Base-by-base conservation (phyloP, 345 rosid species). In the Odontarrhena argentea region DNA sequence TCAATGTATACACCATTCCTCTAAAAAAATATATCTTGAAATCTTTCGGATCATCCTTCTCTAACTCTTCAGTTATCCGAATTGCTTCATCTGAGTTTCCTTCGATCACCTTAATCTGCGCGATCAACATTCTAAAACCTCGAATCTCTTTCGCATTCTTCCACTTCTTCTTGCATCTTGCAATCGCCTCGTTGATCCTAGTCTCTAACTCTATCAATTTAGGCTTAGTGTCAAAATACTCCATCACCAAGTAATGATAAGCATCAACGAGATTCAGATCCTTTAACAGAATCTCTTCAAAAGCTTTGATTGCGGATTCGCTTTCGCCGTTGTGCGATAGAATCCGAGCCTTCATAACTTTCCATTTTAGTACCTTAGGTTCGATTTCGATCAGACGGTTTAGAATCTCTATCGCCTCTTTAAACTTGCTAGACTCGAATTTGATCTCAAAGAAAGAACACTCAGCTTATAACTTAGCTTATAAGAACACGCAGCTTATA, bases 181-280 rank as follows among this genome's bases (percentile, higher is more conserved):
- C 74, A 85, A 91, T 87, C 4, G 89, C 93, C 2, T 6, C 60
- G 67, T 78, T 79, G 64, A 86, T 84, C 65, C 87, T 79, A 65
- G 76, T 79, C 71, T 85, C 61, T 49, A 88, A 46, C 22, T 64
- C 83, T 34, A 66, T 51, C 53, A 86, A 12, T 44, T 74, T 73
- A 0, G 65, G 57, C 8, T 81, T 88, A 1, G 86, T 58, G 15
- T 83, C 85, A 4, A 80, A 72, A 43, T 69, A 56, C 12, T 82
- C 91, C 87, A 85, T 82, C 45, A 85, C 81, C 9, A 91, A 83
- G 12, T 92, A 92, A 36, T 88, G 96, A 56, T 80, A 91, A 6
- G 91, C 89, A 76, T 91, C 93, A 4, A 91, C 82, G 6, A 87
- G 82, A 62, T 66, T 67, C 0, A 91, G 93, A 3, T 86, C 89